Evolutionary conservation across 2,329 filamentous ascomycete species (phyloP).

Genomic region (Cytospora piceicola): DNA sequence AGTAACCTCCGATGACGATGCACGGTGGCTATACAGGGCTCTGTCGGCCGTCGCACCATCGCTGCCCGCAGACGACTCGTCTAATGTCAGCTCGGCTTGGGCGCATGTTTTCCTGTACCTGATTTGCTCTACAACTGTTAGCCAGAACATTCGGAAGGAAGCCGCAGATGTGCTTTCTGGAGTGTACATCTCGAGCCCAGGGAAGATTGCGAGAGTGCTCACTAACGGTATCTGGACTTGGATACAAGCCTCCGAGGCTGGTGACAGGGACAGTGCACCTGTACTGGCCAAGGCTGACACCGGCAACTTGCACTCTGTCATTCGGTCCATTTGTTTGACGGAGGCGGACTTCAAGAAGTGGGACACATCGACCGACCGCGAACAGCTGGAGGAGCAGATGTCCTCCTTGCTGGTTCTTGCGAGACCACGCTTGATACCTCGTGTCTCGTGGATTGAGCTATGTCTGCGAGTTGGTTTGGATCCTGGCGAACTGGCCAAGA

Average conservation of each 20-base stretch:
- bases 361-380: slow-evolving; percentile 49
- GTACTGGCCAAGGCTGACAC: slow-evolving; percentile 66
- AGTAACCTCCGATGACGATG: slow-evolving; percentile 72
- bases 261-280: slow-evolving; percentile 79
- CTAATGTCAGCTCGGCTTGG: slow-evolving; percentile 70
- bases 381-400: slow-evolving; percentile 69
- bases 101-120: slow-evolving; percentile 83
- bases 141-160: slow-evolving; percentile 66
- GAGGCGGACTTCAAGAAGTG: slow-evolving; percentile 54
- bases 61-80: slow-evolving; percentile 52
- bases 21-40: slow-evolving; percentile 75
- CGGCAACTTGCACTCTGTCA: slow-evolving; percentile 63
- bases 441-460: slow-evolving; percentile 84
- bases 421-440: slow-evolving; percentile 75
- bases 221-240: slow-evolving; percentile 79
- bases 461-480: slow-evolving; percentile 81
- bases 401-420: slow-evolving; percentile 78
- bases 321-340: slow-evolving; percentile 67
- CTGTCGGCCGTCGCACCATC: slow-evolving; percentile 64
- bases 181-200: slow-evolving; percentile 65
- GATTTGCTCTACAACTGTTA: slow-evolving; percentile 65
- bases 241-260: slow-evolving; percentile 67
- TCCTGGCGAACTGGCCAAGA: slow-evolving; percentile 75
- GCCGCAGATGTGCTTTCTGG: slow-evolving; percentile 64
- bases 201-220: slow-evolving; percentile 64